Evolutionary conservation across 1,139 yeast species (phyloP).

Genomic region (Sugiyamaella castrensis): DNA sequence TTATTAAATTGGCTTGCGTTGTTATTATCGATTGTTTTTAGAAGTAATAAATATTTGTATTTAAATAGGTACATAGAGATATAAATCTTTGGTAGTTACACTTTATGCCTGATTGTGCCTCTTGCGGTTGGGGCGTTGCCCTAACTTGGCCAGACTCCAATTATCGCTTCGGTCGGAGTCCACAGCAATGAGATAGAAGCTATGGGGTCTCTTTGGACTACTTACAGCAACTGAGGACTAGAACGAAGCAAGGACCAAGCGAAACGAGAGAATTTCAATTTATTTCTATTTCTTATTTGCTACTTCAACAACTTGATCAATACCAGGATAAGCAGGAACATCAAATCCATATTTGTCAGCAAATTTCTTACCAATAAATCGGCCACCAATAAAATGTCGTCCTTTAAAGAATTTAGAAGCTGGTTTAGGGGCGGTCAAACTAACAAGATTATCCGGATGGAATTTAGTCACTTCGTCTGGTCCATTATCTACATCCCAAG

Average conservation of each 20-base stretch:
- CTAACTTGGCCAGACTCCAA: too few relatives aligned
- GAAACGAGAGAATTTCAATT: neutral
- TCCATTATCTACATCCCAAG: conserved; percentile 95
- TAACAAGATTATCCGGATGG: conserved; percentile 64
- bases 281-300: neutral
- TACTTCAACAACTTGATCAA: conserved; percentile 47
- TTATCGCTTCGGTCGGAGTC: too few relatives aligned
- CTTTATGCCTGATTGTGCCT: too few relatives aligned
- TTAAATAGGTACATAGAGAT: neutral
- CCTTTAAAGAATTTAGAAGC: conserved; percentile 56
- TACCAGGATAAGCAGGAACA: conserved; percentile 52
- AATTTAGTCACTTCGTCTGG: conserved; percentile 47
- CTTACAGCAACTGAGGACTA: too few relatives aligned
- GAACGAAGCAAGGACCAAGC: too few relatives aligned
- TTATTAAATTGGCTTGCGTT: neutral
- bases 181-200: too few relatives aligned
- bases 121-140: too few relatives aligned
- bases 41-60: neutral
- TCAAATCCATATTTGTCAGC: conserved; percentile 73
- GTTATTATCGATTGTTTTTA: neutral
- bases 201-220: too few relatives aligned
- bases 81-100: neutral
- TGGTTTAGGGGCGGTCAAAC: conserved; percentile 93
- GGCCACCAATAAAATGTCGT: conserved; percentile 82
- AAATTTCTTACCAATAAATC: conserved; percentile 65